phyloP scores from a whole-genome alignment of 177 flowering plant genomes.

The Tripterygium wilfordii region DNA sequence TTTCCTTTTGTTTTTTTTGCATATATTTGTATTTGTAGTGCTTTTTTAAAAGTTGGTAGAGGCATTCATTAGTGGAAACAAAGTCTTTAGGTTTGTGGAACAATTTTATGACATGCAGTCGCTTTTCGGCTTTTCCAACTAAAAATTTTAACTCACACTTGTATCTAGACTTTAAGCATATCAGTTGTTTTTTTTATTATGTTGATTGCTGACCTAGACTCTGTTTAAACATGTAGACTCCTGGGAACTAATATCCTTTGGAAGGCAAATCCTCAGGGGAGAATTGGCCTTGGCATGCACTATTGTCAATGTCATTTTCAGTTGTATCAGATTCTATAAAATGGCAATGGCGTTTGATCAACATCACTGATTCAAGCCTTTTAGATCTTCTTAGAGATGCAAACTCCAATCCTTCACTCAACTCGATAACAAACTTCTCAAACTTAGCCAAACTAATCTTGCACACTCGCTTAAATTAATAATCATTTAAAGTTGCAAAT shows the following conservation, averaged over 20 bases:
- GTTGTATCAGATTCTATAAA: slow-evolving; percentile 28
- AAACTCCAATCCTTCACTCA: slow-evolving; percentile 59
- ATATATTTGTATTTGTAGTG: too few relatives aligned
- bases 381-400: slow-evolving; percentile 45
- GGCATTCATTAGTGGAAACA: too few relatives aligned
- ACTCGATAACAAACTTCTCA: slow-evolving; percentile 29
- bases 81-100: too few relatives aligned
- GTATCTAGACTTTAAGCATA: too few relatives aligned
- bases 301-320: slow-evolving; percentile 13
- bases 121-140: too few relatives aligned
- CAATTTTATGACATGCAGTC: too few relatives aligned
- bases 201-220: too few relatives aligned
- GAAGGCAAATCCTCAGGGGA: slow-evolving; percentile 16
- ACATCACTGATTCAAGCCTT: slow-evolving; percentile 52
- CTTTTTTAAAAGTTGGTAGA: too few relatives aligned
- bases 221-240: slow-evolving; percentile 2
- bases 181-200: too few relatives aligned
- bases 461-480: slow-evolving; percentile 35
- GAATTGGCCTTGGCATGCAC: slow-evolving; percentile 13
- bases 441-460: slow-evolving; percentile 24
- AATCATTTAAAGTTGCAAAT: slow-evolving; percentile 19
- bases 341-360: slow-evolving; percentile 74
- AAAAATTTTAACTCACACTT: too few relatives aligned
- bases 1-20: too few relatives aligned
- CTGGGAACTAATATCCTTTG: slow-evolving; percentile 13